A percentile compares a stretch with the other conserved stretches of the same genome.
Conservation (phyloP, 495 filamentous ascomycete genomes). For the Tuber umbilicatum region DNA sequence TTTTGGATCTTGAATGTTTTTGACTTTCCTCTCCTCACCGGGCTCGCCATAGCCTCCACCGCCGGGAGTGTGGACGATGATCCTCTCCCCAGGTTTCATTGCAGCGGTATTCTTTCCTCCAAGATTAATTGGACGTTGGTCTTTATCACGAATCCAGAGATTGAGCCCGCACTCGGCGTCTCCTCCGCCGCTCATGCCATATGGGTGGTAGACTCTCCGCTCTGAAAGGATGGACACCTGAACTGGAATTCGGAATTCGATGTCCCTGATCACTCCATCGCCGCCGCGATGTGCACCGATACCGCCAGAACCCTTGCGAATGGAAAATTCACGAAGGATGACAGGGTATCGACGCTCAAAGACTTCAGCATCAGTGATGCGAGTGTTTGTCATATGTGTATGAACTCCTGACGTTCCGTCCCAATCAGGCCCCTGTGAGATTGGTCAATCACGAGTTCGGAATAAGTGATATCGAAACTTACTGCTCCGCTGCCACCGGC, state of each 20-base stretch:
- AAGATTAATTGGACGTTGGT: constrained; percentile 69
- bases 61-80: constrained; percentile 67
- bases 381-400: constrained; percentile 98
- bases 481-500: constrained; percentile 80
- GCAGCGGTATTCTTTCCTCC: constrained; percentile 84
- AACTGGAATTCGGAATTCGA: constrained; percentile 85
- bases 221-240: constrained; percentile 87
- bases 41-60: constrained; percentile 66
- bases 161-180: constrained; percentile 75
- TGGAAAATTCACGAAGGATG: constrained; percentile 71
- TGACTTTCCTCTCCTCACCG: constrained; percentile 47
- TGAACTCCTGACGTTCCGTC: constrained; percentile 85
- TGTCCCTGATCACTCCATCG: constrained; percentile 85
- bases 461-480: constrained; percentile 7
- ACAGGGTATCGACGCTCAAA: constrained; percentile 93
- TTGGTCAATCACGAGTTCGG: neutral
- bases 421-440: constrained; percentile 61
- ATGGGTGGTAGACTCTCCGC: constrained; percentile 77
- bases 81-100: constrained; percentile 78
- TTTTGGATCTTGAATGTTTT: constrained; percentile 50
- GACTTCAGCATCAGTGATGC: constrained; percentile 93
- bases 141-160: constrained; percentile 65
- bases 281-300: constrained; percentile 72
- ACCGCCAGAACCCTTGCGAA: constrained; percentile 64
- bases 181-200: constrained; percentile 81